These are phyloP conservation scores for Epichloe hybrida DNA, from an alignment of 2,329 filamentous ascomycete genomes.

Conservation along the genomic window DNA sequence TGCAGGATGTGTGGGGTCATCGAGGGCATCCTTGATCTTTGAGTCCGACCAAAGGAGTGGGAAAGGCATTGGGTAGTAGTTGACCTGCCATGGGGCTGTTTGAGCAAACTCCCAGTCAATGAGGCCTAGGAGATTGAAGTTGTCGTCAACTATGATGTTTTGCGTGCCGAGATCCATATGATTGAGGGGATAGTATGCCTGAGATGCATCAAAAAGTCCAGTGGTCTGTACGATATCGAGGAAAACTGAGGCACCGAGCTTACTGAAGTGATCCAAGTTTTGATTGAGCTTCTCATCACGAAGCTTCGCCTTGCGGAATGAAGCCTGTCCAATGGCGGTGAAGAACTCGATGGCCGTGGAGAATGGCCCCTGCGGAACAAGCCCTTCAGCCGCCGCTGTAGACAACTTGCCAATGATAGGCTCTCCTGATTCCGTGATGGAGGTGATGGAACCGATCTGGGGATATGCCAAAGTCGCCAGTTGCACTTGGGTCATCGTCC, in stretches of 20 bases:
- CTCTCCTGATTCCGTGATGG: constrained; percentile 8
- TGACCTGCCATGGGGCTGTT: constrained; percentile 16
- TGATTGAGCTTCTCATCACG: too few species aligned
- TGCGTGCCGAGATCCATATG: constrained; percentile 21
- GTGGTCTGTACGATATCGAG: constrained; percentile 10
- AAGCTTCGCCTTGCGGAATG: too few species aligned
- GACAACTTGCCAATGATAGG: neutral
- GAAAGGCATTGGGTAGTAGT: constrained; percentile 19
- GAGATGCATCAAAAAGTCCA: constrained; percentile 9
- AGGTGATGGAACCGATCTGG: constrained; percentile 14
- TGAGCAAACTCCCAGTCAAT: constrained; percentile 22
- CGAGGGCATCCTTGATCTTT: constrained; percentile 8
- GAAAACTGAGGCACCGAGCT: constrained; percentile 8
- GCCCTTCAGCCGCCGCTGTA: too few species aligned
- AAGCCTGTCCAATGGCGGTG: too few species aligned
- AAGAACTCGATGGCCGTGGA: too few species aligned
- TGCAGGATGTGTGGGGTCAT: constrained; percentile 8
- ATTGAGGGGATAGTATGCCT: constrained; percentile 12
- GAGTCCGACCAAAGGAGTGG: constrained; percentile 5
- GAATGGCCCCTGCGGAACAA: too few species aligned
- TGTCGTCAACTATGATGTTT: constrained; percentile 19
- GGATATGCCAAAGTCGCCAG: constrained; percentile 8
- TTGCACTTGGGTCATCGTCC: neutral
- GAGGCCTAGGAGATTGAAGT: constrained; percentile 17
- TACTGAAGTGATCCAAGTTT: too few species aligned